A percentile compares a stretch with the other conserved stretches of the same genome.
These are phyloP conservation scores for Emergomyces pasteurianus DNA, from an alignment of 2,329 filamentous ascomycete genomes.

Conservation along the genomic window DNA sequence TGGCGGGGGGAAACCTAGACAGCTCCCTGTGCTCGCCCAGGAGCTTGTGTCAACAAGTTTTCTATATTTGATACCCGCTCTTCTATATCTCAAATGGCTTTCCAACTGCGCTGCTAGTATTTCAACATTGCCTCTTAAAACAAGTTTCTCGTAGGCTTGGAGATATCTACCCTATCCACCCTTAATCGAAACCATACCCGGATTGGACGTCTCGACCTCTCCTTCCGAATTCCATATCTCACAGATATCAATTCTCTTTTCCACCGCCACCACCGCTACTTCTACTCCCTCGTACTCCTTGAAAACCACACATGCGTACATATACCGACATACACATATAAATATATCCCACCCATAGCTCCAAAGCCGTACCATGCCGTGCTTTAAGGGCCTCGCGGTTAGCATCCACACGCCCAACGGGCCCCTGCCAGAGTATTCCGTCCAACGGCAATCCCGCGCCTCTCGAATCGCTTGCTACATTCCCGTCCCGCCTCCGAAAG, in stretches of 20 bases:
- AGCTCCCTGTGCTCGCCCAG: not conserved
- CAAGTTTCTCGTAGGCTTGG: not conserved
- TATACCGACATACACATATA: not conserved
- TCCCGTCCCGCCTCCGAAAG: conserved; percentile 77
- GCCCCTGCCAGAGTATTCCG: conserved; percentile 81
- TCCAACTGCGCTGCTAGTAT: not conserved
- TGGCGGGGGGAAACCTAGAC: not conserved
- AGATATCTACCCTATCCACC: not conserved
- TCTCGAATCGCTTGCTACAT: conserved; percentile 96
- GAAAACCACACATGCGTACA: not conserved
- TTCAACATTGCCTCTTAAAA: not conserved
- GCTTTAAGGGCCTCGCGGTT: conserved; percentile 98
- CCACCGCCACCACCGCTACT: not conserved
- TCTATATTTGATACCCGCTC: not conserved
- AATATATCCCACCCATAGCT: not conserved
- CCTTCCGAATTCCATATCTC: not conserved
- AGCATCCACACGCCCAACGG: conserved; percentile 77
- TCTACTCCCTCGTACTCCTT: not conserved
- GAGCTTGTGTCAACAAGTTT: not conserved
- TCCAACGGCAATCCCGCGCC: conserved; percentile 83
- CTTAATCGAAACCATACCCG: not conserved
- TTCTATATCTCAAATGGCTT: not conserved
- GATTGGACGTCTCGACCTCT: not conserved
- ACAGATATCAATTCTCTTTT: not conserved
- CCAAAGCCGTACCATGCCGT: conserved; percentile 52